A percentile compares a stretch with the other conserved stretches of the same genome.
phyloP scores from a whole-genome alignment of 257 asterid species.

The Plantago elongata region DNA sequence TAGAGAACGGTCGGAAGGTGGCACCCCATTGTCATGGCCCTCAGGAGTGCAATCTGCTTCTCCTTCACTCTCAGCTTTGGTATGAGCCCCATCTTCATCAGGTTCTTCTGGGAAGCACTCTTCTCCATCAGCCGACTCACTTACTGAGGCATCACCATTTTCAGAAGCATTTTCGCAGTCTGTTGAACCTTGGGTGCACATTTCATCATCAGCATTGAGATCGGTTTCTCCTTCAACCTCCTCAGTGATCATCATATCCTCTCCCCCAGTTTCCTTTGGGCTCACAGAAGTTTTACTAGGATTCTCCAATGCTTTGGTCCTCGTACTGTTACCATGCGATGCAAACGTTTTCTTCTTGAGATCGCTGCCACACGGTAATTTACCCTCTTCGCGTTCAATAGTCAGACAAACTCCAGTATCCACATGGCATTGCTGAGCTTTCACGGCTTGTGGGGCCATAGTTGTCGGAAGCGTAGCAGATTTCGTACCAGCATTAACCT shows the following conservation, averaged over 20 bases:
- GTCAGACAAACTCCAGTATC: constrained; percentile 35
- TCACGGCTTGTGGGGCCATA: constrained; percentile 28
- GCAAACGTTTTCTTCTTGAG: constrained; percentile 38
- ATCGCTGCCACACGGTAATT: constrained; percentile 61
- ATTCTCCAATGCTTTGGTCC: constrained; percentile 28
- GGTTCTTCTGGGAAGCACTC: constrained; percentile 63
- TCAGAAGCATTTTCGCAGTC: constrained; percentile 77
- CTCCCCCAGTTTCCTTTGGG: constrained; percentile 28
- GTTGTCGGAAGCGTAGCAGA: constrained; percentile 30
- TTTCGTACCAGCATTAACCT: constrained; percentile 40
- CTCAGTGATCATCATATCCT: constrained; percentile 22
- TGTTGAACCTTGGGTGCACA: constrained; percentile 57
- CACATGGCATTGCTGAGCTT: constrained; percentile 29
- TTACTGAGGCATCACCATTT: constrained; percentile 59
- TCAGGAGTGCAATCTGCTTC: constrained; percentile 58
- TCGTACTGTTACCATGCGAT: constrained; percentile 23
- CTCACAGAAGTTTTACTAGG: constrained; percentile 30
- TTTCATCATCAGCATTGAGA: constrained; percentile 51
- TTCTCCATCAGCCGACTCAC: constrained; percentile 76
- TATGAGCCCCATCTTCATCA: constrained; percentile 51
- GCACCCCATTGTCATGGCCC: constrained; percentile 45
- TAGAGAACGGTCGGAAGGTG: constrained; percentile 37
- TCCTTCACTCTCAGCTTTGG: constrained; percentile 75
- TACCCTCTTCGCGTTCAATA: constrained; percentile 69
- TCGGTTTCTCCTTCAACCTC: constrained; percentile 46